phyloP scores from a whole-genome alignment of 129 eudicot species.

The Chrysanthemum lavandulifolium region DNA sequence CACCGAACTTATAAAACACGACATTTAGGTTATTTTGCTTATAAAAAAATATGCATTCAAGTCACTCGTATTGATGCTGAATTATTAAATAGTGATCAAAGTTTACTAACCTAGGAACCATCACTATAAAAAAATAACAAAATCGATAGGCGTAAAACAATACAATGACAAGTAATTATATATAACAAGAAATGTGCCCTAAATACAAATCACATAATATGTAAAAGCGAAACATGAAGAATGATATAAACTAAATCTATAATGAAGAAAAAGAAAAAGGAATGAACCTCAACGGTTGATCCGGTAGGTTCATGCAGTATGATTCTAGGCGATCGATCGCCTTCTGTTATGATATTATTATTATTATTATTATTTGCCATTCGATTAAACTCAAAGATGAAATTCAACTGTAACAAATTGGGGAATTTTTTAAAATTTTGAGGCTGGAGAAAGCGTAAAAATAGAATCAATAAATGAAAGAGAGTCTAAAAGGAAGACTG shows the following conservation, averaged over 20 bases:
- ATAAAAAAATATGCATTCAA: too few relatives aligned
- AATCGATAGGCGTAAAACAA: too few relatives aligned
- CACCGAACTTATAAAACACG: too few relatives aligned
- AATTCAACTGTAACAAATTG: slow-evolving; percentile 3
- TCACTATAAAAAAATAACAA: too few relatives aligned
- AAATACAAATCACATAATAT: background rate
- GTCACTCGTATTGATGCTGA: too few relatives aligned
- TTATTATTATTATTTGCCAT: slow-evolving; percentile 34
- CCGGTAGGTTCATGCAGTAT: slow-evolving; percentile 70
- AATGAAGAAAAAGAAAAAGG: background rate
- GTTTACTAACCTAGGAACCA: too few relatives aligned
- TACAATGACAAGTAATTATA: too few relatives aligned
- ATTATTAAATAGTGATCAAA: too few relatives aligned
- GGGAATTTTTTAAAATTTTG: slow-evolving; percentile 30
- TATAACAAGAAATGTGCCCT: slow-evolving; percentile 17
- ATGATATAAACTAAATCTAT: background rate
- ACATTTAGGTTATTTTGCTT: too few relatives aligned
- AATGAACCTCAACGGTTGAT: slow-evolving; percentile 75
- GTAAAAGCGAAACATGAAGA: background rate
- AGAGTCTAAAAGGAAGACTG: too few relatives aligned
- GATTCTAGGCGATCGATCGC: slow-evolving; percentile 56
- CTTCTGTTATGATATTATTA: slow-evolving; percentile 43
- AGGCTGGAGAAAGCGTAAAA: slow-evolving; percentile 6
- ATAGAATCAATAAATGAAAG: background rate
- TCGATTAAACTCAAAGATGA: slow-evolving; percentile 17